Percentiles rank a stretch among this genome's conserved stretches.
Conservation (phyloP, 1,139 yeast species). For the Blastobotrys niveus region DNA sequence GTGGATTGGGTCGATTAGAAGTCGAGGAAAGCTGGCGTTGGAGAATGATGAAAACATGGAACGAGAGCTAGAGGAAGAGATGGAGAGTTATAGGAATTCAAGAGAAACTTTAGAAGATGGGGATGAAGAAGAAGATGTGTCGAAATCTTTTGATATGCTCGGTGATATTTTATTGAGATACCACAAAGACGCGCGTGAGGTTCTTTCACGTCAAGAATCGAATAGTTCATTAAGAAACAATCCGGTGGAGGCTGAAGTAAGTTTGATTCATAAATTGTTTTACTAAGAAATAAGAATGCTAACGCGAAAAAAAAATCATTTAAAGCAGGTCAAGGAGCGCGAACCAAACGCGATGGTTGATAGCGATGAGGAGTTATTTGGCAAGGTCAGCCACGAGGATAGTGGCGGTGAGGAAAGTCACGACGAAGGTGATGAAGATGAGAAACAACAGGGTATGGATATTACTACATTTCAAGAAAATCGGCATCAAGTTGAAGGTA, state of each 20-base stretch:
- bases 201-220: background rate
- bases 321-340: conserved; percentile 9
- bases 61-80: conserved; percentile 39
- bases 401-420: conserved; percentile 8
- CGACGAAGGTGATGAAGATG: conserved; percentile 10
- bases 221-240: background rate
- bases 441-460: conserved; percentile 2
- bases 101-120: conserved; percentile 33
- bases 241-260: background rate
- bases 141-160: conserved; percentile 38
- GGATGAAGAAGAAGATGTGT: conserved; percentile 13
- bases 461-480: background rate
- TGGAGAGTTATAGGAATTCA: conserved; percentile 34
- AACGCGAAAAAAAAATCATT: conserved; percentile 6
- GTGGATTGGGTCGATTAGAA: conserved; percentile 49
- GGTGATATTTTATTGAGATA: conserved; percentile 29
- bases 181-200: conserved; percentile 17
- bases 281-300: too few relatives aligned
- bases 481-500: background rate
- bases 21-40: conserved; percentile 36
- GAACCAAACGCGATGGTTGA: conserved; percentile 1
- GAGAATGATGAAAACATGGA: conserved; percentile 30
- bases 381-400: conserved; percentile 6
- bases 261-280: background rate
- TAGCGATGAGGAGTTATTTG: conserved; percentile 1